A percentile compares a stretch with the other conserved stretches of the same genome.
Evolutionary conservation across 2,329 filamentous ascomycete species (phyloP).

Genomic region (Thelonectria olida): DNA sequence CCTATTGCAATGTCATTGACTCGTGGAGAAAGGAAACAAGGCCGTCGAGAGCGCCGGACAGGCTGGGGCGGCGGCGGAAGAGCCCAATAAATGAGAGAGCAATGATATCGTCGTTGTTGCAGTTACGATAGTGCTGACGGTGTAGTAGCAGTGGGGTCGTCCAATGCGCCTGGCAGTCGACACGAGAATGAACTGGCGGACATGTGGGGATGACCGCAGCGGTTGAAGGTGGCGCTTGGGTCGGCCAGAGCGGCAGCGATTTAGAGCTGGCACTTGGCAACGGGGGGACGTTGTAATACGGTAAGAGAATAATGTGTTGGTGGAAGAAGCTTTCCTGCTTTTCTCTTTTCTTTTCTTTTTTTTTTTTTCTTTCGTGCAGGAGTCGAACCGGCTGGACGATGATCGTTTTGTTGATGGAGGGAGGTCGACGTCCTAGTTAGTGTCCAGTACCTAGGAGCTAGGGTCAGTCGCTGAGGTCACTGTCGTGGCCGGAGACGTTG

Average conservation of each 20-base stretch:
- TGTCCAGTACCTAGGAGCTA: not conserved
- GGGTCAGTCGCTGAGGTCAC: constrained; percentile 1
- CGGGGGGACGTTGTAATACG: not conserved
- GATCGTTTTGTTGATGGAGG: constrained; percentile 8
- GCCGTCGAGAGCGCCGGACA: constrained; percentile 30
- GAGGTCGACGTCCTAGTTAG: constrained; percentile 9
- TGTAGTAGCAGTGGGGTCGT: constrained; percentile 39
- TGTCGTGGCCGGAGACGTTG: constrained; percentile 28
- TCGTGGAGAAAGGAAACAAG: constrained; percentile 24
- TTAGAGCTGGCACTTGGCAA: constrained; percentile 20
- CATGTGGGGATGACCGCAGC: constrained; percentile 40
- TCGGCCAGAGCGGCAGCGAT: constrained; percentile 25
- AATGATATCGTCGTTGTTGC: constrained; percentile 26
- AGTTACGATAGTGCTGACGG: constrained; percentile 30
- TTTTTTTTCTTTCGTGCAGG: not conserved
- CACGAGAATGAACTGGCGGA: constrained; percentile 40
- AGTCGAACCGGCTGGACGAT: constrained; percentile 4
- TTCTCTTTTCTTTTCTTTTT: not conserved
- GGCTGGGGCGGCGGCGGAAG: constrained; percentile 21
- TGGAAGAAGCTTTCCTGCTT: not conserved
- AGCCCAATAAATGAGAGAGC: constrained; percentile 21
- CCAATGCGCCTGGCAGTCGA: constrained; percentile 41
- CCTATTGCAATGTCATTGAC: constrained; percentile 43
- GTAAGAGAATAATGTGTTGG: not conserved
- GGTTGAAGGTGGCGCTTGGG: constrained; percentile 38